A percentile compares a stretch with the other conserved stretches of the same genome.
Evolutionary conservation across 805 yeast species (phyloP).

Genomic region (Yarrowia keelungensis): DNA sequence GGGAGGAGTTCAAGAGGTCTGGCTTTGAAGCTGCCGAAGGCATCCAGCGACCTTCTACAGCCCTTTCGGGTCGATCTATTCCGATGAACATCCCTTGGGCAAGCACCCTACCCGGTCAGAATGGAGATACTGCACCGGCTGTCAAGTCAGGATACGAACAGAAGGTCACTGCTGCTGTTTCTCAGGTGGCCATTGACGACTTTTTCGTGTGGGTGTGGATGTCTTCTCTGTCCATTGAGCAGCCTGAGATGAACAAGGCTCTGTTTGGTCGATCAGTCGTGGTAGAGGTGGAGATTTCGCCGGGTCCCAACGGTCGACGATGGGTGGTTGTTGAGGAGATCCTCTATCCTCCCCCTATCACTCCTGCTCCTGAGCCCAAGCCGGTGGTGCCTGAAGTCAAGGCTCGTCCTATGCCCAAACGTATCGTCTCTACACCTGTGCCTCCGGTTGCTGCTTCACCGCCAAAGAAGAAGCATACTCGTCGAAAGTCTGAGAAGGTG

Average conservation of each 20-base stretch:
- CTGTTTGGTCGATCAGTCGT: conserved; percentile 83
- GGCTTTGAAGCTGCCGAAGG: conserved; percentile 7
- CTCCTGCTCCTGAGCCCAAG: conserved; percentile 15
- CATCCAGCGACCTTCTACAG: conserved; percentile 13
- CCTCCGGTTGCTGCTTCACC: conserved; percentile 1
- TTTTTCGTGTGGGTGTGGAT: conserved; percentile 94
- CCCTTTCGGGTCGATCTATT: conserved; percentile 15
- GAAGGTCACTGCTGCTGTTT: conserved; percentile 54
- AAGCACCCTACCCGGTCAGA: conserved; percentile 18
- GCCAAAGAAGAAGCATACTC: conserved; percentile 37
- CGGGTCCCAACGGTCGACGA: conserved; percentile 56
- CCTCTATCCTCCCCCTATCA: conserved; percentile 42
- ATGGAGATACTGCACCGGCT: conserved; percentile 33
- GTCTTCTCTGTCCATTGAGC: conserved; percentile 75
- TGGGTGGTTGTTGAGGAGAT: conserved; percentile 49
- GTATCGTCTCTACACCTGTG: conserved; percentile 22
- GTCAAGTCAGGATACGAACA: conserved; percentile 36
- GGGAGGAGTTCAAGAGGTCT: conserved; percentile 29
- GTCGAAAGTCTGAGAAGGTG: conserved; percentile 36
- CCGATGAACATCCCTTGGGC: conserved; percentile 39
- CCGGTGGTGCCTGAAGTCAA: background rate
- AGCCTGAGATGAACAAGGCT: conserved; percentile 66
- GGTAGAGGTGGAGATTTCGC: conserved; percentile 79
- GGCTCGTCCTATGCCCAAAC: background rate
- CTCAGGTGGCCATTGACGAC: conserved; percentile 78